phyloP scores from a whole-genome alignment of 208 protist species.

The Trypanosomatidae sp. region DNA sequence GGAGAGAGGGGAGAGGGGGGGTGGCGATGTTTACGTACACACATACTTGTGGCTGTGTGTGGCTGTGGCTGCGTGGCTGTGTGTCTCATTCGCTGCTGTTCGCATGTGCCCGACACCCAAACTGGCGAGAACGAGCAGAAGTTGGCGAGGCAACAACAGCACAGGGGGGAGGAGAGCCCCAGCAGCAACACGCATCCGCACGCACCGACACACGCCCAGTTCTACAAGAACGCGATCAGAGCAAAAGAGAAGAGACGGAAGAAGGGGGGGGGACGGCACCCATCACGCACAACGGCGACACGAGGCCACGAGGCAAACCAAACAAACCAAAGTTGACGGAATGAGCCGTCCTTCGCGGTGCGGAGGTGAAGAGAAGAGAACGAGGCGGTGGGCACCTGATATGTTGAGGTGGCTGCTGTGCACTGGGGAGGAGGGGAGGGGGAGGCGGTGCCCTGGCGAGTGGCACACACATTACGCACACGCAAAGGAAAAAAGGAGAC shows the following conservation, averaged over 20 bases:
- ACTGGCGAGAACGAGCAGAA: too few relatives aligned
- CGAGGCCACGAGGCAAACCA: background rate
- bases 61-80: background rate
- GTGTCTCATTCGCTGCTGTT: too few relatives aligned
- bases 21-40: background rate
- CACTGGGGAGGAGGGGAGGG: background rate
- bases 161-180: too few relatives aligned
- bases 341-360: background rate
- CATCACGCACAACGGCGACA: slow-evolving; percentile 14
- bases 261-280: background rate
- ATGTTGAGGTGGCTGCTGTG: background rate
- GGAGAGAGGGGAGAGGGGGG: too few relatives aligned
- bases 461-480: too few relatives aligned
- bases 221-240: background rate
- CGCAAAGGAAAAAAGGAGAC: background rate
- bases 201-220: background rate
- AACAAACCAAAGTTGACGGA: background rate
- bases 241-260: slow-evolving; percentile 10
- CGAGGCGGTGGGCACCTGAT: background rate
- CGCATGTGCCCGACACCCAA: too few relatives aligned
- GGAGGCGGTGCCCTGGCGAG: background rate
- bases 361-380: slow-evolving; percentile 2
- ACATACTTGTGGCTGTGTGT: background rate
- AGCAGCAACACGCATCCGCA: too few relatives aligned
- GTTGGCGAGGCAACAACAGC: too few relatives aligned